Percentiles rank a stretch among this genome's conserved stretches.
These are phyloP conservation scores for Platanus orientalis DNA, from an alignment of 164 flowering plant species.

Conservation along the genomic window DNA sequence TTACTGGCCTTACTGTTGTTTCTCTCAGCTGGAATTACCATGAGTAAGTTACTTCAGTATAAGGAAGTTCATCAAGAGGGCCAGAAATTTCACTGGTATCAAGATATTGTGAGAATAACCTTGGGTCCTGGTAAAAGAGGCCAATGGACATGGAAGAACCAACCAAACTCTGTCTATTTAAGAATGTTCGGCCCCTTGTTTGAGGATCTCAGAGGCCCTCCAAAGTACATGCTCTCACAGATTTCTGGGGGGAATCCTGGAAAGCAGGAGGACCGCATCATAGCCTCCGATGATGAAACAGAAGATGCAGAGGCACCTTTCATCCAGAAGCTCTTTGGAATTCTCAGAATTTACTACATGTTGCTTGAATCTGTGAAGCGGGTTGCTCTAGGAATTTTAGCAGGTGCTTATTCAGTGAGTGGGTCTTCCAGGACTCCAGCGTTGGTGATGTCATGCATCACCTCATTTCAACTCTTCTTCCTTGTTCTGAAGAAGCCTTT, in stretches of 20 bases:
- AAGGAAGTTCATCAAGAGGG: conserved; percentile 94
- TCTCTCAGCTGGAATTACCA: conserved; percentile 79
- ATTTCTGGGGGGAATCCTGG: conserved; percentile 40
- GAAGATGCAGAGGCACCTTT: conserved; percentile 98
- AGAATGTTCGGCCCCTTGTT: conserved; percentile 71
- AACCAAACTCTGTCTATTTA: conserved; percentile 38
- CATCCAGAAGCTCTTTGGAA: conserved; percentile 83
- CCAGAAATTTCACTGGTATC: conserved; percentile 71
- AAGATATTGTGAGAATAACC: conserved; percentile 65
- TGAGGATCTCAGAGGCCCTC: conserved; percentile 93
- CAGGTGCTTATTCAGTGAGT: conserved; percentile 44
- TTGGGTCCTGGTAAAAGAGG: conserved; percentile 97
- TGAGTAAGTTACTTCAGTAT: conserved; percentile 84
- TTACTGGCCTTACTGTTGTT: conserved; percentile 58
- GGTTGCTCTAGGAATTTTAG: conserved; percentile 56
- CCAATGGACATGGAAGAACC: conserved; percentile 92
- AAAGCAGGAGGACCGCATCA: conserved; percentile 47
- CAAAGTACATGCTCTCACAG: conserved; percentile 93
- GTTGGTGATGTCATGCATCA: conserved; percentile 46
- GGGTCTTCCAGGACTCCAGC: conserved; percentile 49
- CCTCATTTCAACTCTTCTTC: conserved; percentile 87
- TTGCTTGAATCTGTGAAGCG: conserved; percentile 60
- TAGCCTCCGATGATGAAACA: conserved; percentile 92
- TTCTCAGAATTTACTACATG: conserved; percentile 84
- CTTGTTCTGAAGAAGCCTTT: conserved; percentile 91